A percentile compares a stretch with the other conserved stretches of the same genome.
Evolutionary conservation across 2,329 filamentous ascomycete species (phyloP).

Genomic region (Aureobasidium lini): DNA sequence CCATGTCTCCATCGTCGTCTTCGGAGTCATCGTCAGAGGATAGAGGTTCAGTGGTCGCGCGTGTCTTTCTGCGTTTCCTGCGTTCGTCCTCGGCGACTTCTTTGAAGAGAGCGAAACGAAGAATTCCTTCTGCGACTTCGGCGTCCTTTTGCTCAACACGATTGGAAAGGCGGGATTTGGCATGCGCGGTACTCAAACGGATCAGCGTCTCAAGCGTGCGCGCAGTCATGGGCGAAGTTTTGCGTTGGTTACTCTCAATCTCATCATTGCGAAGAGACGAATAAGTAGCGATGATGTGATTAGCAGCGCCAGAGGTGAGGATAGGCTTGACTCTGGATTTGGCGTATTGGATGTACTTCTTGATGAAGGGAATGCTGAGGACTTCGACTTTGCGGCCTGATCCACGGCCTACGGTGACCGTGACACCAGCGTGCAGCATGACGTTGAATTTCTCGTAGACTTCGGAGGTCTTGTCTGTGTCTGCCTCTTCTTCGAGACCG

Average conservation of each 20-base stretch:
- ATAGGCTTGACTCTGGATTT: slow-evolving; percentile 86
- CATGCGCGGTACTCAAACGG: slow-evolving; percentile 90
- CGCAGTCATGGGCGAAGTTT: slow-evolving; percentile 91
- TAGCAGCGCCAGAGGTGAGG: slow-evolving; percentile 81
- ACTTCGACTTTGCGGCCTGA: slow-evolving; percentile 74
- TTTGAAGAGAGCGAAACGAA: slow-evolving; percentile 95
- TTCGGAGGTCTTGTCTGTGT: slow-evolving; percentile 69
- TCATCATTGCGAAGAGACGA: slow-evolving; percentile 92
- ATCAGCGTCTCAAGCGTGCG: slow-evolving; percentile 98
- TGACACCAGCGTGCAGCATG: slow-evolving; percentile 91
- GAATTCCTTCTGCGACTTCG: slow-evolving; percentile 75
- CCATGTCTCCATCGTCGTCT: slow-evolving; percentile 50
- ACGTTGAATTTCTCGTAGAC: slow-evolving; percentile 95
- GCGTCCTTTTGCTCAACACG: slow-evolving; percentile 87
- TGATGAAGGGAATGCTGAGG: slow-evolving; percentile 93
- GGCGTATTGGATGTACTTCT: slow-evolving; percentile 98
- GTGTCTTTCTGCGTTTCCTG: slow-evolving; percentile 74
- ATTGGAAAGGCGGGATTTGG: slow-evolving; percentile 81
- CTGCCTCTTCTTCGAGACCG: slow-evolving; percentile 68
- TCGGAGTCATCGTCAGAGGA: slow-evolving; percentile 49
- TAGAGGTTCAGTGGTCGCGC: slow-evolving; percentile 48
- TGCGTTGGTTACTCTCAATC: slow-evolving; percentile 85
- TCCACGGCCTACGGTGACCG: slow-evolving; percentile 64
- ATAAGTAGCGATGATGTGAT: slow-evolving; percentile 86
- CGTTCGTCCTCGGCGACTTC: slow-evolving; percentile 76